Base-by-base conservation (phyloP, 345 rosid species). In the Rubroshorea leprosula region DNA sequence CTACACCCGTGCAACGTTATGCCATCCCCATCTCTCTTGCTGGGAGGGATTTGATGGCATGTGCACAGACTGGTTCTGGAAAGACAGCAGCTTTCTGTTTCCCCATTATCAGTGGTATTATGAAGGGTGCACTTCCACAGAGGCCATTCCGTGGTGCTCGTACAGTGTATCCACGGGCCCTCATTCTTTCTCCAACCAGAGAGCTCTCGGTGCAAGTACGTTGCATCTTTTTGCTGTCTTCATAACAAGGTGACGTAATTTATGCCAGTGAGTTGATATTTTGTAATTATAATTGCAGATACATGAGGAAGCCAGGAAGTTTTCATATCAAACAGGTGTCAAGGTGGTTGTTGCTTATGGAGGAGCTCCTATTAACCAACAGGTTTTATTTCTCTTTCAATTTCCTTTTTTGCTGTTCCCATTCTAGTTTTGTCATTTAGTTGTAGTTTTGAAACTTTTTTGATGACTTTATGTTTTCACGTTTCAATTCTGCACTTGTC, bases 61-160 rank as follows among this genome's bases (percentile, higher is more conserved):
- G 99, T 79, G 99, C 99, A 26, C 99, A 93, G 79, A 93, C 99
- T 60, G 99, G 99, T 44, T 92, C 98, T 27, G 98, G 98, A 17
- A 92, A 92, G 84, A 92, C 98, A 17, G 98, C 98, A 56, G 98
- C 99, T 18, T 93, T 93, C 67, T 93, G 97, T 67, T 93, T 93
- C 62, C 99, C 99, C 5, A 84, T 89, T 52, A 89, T 93, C 58
- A 86, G 87, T 65, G 93, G 97, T 49, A 93, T 93, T 26, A 93
- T 88, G 95, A 82, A 61, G 60, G 83, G 77, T 49, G 89, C 76
- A 48, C 72, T 52, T 51, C 74, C 68, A 46, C 97, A 93, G 66
- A 81, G 89, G 60, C 97, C 93, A 0, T 58, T 70, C 8, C 97
- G 87, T 56, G 91, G 94, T 21, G 89, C 88, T 22, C 75, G 96